Conservation (phyloP, 176 grass and related monocot genomes). For the Urochloa ruziziensis region DNA sequence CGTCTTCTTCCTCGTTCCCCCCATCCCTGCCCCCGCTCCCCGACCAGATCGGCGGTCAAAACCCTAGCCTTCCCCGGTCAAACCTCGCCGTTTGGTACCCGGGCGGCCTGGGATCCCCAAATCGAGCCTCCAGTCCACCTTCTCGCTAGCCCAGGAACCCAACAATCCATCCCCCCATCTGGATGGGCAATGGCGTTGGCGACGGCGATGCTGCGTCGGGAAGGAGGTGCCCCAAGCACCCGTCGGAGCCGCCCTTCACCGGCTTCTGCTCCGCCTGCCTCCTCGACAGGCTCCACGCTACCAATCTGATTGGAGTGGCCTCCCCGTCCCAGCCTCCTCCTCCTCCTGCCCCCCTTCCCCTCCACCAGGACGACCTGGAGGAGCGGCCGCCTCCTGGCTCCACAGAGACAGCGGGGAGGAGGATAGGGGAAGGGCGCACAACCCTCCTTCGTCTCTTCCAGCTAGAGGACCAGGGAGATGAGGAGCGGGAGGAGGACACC, state of each 20-base stretch:
- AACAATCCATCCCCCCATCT: neutral
- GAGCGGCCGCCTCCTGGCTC: neutral
- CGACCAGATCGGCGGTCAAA: slow-evolving; percentile 11
- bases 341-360: neutral
- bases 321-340: neutral
- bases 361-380: neutral
- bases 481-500: neutral
- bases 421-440: neutral
- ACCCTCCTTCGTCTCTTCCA: slow-evolving; percentile 64
- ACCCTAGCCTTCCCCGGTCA: slow-evolving; percentile 21
- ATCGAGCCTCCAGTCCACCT: neutral
- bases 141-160: neutral
- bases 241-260: slow-evolving; percentile 48
- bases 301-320: slow-evolving; percentile 7
- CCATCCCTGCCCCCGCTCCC: neutral
- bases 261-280: slow-evolving; percentile 73
- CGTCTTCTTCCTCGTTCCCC: neutral
- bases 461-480: slow-evolving; percentile 46
- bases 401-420: neutral
- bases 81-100: neutral
- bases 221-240: slow-evolving; percentile 53
- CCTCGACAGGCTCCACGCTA: slow-evolving; percentile 51
- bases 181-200: slow-evolving; percentile 17
- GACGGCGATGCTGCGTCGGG: neutral
- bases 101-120: neutral